Percentiles rank a stretch among this genome's conserved stretches.
These are phyloP conservation scores for Alternaria solani DNA, from an alignment of 2,329 filamentous ascomycete genomes.

Conservation along the genomic window DNA sequence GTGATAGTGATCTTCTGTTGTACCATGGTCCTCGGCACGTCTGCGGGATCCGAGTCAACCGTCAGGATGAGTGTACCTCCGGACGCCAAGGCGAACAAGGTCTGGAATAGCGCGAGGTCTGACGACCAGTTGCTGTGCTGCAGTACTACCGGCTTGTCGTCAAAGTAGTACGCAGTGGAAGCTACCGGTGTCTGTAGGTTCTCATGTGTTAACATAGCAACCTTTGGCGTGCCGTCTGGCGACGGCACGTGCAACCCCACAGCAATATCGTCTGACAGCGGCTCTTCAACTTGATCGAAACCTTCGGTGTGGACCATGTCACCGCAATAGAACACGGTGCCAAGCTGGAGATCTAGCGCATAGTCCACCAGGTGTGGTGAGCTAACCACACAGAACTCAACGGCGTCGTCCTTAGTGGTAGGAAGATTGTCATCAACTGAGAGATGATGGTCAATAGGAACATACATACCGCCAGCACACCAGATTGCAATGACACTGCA, in stretches of 20 bases:
- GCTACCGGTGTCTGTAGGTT: not conserved
- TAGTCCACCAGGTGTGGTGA: not conserved
- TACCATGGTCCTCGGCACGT: not conserved
- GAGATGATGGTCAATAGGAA: not conserved
- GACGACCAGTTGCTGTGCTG: slow-evolving; percentile 2
- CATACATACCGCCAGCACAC: slow-evolving; percentile 1
- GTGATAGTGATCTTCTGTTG: slow-evolving; percentile 4
- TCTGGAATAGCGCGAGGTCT: slow-evolving; percentile 3
- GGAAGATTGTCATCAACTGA: not conserved
- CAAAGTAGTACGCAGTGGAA: slow-evolving; percentile 1
- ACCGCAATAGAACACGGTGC: not conserved
- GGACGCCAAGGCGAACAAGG: not conserved
- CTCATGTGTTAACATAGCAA: slow-evolving; percentile 1
- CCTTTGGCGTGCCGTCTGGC: not conserved
- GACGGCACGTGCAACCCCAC: slow-evolving; percentile 2
- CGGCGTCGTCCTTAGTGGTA: not conserved
- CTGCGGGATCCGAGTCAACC: not conserved
- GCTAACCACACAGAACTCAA: slow-evolving; percentile 3
- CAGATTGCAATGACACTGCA: slow-evolving; percentile 2
- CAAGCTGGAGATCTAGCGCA: not conserved
- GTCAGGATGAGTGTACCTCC: slow-evolving; percentile 4
- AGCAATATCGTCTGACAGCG: slow-evolving; percentile 19
- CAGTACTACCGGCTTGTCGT: not conserved
- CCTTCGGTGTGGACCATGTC: not conserved
- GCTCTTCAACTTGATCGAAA: slow-evolving; percentile 9